A percentile compares a stretch with the other conserved stretches of the same genome.
Conservation (phyloP, 768 basidiomycete species). For the Lepiota brunneoincarnata region DNA sequence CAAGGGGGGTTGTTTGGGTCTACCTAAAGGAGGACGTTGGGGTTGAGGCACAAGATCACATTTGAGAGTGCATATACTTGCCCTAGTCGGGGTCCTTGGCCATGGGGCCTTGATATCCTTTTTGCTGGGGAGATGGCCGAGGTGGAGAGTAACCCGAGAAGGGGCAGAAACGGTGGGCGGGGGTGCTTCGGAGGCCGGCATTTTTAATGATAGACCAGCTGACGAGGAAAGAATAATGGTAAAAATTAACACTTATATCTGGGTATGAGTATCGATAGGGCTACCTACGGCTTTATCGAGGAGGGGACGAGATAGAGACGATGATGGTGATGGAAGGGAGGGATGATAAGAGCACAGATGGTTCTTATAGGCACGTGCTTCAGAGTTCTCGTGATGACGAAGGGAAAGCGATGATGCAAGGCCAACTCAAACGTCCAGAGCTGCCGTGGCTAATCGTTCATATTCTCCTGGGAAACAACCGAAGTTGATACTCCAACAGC, state of each 20-base stretch:
- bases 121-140: slow-evolving; percentile 74
- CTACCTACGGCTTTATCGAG: neutral
- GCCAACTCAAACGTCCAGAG: neutral
- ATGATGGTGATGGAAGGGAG: neutral
- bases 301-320: neutral
- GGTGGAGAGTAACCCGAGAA: slow-evolving; percentile 64
- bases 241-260: too few species aligned
- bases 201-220: slow-evolving; percentile 1
- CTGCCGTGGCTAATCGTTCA: slow-evolving; percentile 4
- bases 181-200: slow-evolving; percentile 4
- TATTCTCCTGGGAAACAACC: neutral
- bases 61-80: slow-evolving; percentile 24
- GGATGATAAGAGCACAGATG: neutral
- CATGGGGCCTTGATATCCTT: slow-evolving; percentile 69
- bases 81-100: slow-evolving; percentile 74
- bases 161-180: slow-evolving; percentile 34
- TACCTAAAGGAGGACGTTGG: slow-evolving; percentile 37
- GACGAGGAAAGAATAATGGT: neutral
- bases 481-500: slow-evolving; percentile 7
- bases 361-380: slow-evolving; percentile 6
- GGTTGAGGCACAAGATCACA: neutral
- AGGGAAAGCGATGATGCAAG: slow-evolving; percentile 3
- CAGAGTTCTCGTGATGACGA: slow-evolving; percentile 5
- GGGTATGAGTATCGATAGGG: neutral
- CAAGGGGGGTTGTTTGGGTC: slow-evolving; percentile 84